Percentiles rank a stretch among this genome's conserved stretches.
Conservation (phyloP, 2,329 filamentous ascomycete genomes). For the Zymoseptoria ardabiliae region DNA sequence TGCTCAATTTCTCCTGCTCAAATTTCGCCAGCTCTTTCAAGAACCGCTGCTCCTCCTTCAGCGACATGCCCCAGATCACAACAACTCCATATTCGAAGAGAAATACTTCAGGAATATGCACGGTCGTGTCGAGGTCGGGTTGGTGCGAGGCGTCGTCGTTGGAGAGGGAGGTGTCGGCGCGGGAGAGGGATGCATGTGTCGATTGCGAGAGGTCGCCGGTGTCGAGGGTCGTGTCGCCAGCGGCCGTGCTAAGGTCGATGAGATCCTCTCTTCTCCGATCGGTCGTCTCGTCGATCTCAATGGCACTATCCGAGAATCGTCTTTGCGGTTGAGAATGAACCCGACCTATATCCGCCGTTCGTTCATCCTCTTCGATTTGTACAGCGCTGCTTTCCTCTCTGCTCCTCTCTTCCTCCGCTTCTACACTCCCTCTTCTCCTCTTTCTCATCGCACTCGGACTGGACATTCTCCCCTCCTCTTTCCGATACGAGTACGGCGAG, state of each 20-base stretch:
- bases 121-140: conserved; percentile 73
- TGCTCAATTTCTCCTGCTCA: conserved; percentile 78
- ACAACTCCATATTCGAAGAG: conserved; percentile 96
- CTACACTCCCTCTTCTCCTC: conserved; percentile 4
- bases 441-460: conserved; percentile 25
- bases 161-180: conserved; percentile 7
- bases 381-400: conserved; percentile 1
- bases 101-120: conserved; percentile 91
- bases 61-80: conserved; percentile 96
- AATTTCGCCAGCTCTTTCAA: conserved; percentile 92
- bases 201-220: conserved; percentile 8
- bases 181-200: conserved; percentile 19
- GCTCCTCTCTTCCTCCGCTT: conserved; percentile 14
- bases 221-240: conserved; percentile 12
- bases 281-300: conserved; percentile 54
- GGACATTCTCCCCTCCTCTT: conserved; percentile 18
- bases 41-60: conserved; percentile 82
- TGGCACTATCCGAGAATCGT: conserved; percentile 65
- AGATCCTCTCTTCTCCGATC: conserved; percentile 30
- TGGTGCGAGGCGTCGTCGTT: conserved; percentile 7
- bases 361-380: conserved; percentile 15
- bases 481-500: conserved; percentile 75
- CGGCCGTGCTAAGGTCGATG: conserved; percentile 25
- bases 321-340: conserved; percentile 44
- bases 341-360: conserved; percentile 18